Base-by-base conservation (phyloP, 2,329 filamentous ascomycete species). In the Talaromyces sp. region DNA sequence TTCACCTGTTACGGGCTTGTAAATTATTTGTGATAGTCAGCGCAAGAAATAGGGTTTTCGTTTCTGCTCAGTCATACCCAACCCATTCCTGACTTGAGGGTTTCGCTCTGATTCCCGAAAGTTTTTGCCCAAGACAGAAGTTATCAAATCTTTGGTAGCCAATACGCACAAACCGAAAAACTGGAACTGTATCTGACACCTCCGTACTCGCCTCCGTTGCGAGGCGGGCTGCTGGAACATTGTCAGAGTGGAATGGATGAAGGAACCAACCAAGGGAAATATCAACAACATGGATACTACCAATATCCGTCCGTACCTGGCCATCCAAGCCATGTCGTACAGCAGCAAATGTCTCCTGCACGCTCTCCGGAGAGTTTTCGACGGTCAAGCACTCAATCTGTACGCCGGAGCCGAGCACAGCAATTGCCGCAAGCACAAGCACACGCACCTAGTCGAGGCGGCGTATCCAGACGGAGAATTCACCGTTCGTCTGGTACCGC, bases 221-320 rank as follows among this genome's bases (percentile, higher is more conserved):
- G 82, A 78, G 81, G 79, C 78, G 79, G 81, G 76, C 79, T 80
- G 77, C 75, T 77, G 72, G 77, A 78, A 75, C 77, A 82, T 72
- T 76, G 79, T 75, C 77, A 80, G 72, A 75, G 81, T 81, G 87
- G 86, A 75, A 95, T 95, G 91, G 91, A 93, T 82, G 87, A 89
- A 79, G 86, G 88, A 80, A 85, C 85, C 78, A 86, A 84, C 74
- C 83, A 86, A 73, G 84, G 87, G 81, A 57, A 56, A 39, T 39
- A 54, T 23, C 88, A 89, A 84, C 88, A 89, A 81, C 86, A 89
- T 84, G 89, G 90, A 78, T 82, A 84, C 78, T 83, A 86, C 75
- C 81, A 84, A 77, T 88, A 88, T 79, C 82, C 85, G 72, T 69
- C 72, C 63, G 70, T 68, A 64, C 67, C 72, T 67, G 68, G 69